Base-by-base conservation (phyloP, 352 stramenopile species). In the Albugo candida region DNA sequence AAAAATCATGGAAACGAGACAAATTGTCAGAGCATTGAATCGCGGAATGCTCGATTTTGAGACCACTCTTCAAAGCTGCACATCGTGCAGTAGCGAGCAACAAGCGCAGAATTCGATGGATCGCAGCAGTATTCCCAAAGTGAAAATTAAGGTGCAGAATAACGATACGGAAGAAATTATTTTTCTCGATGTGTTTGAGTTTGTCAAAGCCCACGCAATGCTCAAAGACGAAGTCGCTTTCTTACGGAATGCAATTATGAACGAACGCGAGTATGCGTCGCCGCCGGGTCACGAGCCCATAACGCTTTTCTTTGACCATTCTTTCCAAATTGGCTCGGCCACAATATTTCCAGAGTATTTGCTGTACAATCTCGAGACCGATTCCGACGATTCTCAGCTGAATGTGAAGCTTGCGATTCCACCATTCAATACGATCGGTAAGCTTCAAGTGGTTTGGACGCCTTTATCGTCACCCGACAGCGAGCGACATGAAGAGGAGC, bases 331-430 rank as follows among this genome's bases (percentile, higher is more conserved):
- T 34, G 83, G 82, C 20, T 94, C 78, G 35, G 77, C 79, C 19
- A 96, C 82, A 8, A 83, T 82, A n/a, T 96, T 96, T 49, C 81
- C 83, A 6, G 82, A 96, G 49, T 93, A 95, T 36, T 62, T 95
- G 37, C 55, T 94, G 11, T 95, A 96, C 61, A 87, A 87, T 41
- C 68, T 96, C 27, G 79, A 92, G 49, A 96, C 86, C 10, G 86
- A 95, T 42, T 67, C 71, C 5, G 84, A 94, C 20, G 83, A 95
- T 34, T 72, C 70, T 14, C 75, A 91, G 43, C 67, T 93, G 36
- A 88, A 82, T 18, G 70, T 95, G 49, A 95, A 94, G 56, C 78
- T 95, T 21, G 80, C 78, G 1, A 80, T 93, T 13, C 79, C 81
- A 12, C 85, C 85, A 11, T 94, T 95, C 56, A 91, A 95, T 40